phyloP scores from a whole-genome alignment of 2,329 filamentous ascomycete species.

The Botryotinia calthae region DNA sequence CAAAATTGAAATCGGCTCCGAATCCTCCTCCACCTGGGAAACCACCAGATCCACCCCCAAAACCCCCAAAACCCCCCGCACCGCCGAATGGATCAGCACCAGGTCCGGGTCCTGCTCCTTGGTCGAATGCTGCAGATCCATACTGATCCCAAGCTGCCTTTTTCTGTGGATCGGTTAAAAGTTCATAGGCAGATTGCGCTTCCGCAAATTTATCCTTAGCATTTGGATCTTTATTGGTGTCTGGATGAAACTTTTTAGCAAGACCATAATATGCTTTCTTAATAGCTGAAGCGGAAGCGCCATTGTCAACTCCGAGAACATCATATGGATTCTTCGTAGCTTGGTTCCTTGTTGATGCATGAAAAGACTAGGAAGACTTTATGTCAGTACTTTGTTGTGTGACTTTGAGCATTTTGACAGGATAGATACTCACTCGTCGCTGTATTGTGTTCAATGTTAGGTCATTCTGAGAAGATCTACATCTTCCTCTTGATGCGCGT shows the following conservation, averaged over 20 bases:
- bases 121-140: slow-evolving; percentile 83
- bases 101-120: slow-evolving; percentile 56
- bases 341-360: slow-evolving; percentile 34
- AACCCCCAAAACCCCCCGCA: slow-evolving; percentile 57
- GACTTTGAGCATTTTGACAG: background rate
- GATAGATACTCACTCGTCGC: slow-evolving; percentile 31
- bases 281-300: slow-evolving; percentile 80
- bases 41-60: slow-evolving; percentile 48
- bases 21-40: slow-evolving; percentile 63
- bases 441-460: slow-evolving; percentile 17
- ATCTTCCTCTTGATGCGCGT: background rate
- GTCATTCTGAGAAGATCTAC: slow-evolving; percentile 1
- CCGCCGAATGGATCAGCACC: slow-evolving; percentile 60
- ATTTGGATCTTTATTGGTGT: slow-evolving; percentile 92
- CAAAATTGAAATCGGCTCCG: slow-evolving; percentile 85
- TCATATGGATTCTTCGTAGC: slow-evolving; percentile 75
- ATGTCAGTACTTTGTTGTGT: slow-evolving; percentile 9
- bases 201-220: slow-evolving; percentile 95
- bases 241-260: slow-evolving; percentile 96
- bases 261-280: slow-evolving; percentile 98
- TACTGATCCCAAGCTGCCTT: slow-evolving; percentile 89
- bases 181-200: slow-evolving; percentile 89
- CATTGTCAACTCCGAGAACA: slow-evolving; percentile 78
- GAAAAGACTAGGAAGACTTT: slow-evolving; percentile 32
- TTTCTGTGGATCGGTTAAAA: slow-evolving; percentile 90